Conservation (phyloP, 2,329 filamentous ascomycete genomes). For the Lasiodiplodia hormozganensis region DNA sequence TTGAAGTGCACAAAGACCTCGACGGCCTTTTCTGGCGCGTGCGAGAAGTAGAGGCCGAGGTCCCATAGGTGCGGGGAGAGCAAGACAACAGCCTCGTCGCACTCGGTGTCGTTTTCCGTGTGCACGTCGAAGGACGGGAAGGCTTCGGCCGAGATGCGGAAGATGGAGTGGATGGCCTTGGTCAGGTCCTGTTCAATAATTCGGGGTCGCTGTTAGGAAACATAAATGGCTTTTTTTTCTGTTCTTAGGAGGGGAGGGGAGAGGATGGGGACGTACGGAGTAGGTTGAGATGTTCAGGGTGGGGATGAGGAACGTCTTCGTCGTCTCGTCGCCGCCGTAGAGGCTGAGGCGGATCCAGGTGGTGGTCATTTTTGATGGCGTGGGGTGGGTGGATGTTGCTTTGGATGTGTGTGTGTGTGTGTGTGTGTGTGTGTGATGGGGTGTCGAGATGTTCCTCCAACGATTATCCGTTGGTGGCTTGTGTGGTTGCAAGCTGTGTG, state of each 20-base stretch:
- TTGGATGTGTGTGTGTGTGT: no score
- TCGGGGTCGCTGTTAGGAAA: neutral
- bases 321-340: neutral
- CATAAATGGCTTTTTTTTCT: neutral
- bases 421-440: no score
- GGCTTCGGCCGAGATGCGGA: neutral
- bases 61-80: neutral
- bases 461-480: neutral
- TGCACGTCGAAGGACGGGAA: neutral
- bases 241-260: neutral
- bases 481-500: neutral
- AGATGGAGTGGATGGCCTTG: neutral
- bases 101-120: neutral
- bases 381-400: neutral
- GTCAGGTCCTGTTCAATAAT: neutral
- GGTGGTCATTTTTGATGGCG: neutral
- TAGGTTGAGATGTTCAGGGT: neutral
- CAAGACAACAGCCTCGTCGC: no score
- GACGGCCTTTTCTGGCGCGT: neutral
- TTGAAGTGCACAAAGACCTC: neutral
- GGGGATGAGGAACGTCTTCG: neutral
- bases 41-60: neutral
- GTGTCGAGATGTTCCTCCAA: neutral
- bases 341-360: neutral
- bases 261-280: no score